A percentile compares a stretch with the other conserved stretches of the same genome.
Conservation (phyloP, 2,329 filamentous ascomycete species). For the Dothiorella sarmentorum region DNA sequence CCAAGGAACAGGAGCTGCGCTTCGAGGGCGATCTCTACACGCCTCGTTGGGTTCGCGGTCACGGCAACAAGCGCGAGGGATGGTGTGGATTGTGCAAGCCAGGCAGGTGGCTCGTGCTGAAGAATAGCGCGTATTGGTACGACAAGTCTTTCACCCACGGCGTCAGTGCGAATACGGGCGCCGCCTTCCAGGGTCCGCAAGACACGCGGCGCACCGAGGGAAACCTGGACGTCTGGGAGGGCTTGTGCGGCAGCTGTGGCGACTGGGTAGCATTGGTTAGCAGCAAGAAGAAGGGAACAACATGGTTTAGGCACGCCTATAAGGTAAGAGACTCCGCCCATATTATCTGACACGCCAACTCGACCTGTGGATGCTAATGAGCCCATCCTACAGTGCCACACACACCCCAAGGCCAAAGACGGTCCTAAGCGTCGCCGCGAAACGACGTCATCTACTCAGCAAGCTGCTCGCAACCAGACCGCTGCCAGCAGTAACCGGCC, state of each 20-base stretch:
- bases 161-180: constrained; percentile 77
- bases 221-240: constrained; percentile 79
- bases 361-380: background rate
- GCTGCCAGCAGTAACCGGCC: background rate
- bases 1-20: constrained; percentile 70
- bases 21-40: constrained; percentile 82
- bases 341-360: constrained; percentile 2
- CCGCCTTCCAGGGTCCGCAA: constrained; percentile 72
- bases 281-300: constrained; percentile 89
- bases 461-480: background rate
- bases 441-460: constrained; percentile 28
- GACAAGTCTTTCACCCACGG: constrained; percentile 89
- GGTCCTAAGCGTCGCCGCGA: constrained; percentile 42
- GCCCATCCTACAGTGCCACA: constrained; percentile 35
- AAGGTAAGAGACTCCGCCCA: constrained; percentile 53
- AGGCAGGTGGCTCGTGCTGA: constrained; percentile 79
- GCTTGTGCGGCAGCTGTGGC: constrained; percentile 71
- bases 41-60: constrained; percentile 77
- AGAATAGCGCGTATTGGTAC: constrained; percentile 91
- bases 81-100: constrained; percentile 90
- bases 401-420: constrained; percentile 43
- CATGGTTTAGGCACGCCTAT: constrained; percentile 86
- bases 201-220: constrained; percentile 73
- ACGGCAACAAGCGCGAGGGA: constrained; percentile 82
- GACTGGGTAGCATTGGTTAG: constrained; percentile 79